These are phyloP conservation scores for Candida anutae DNA, from an alignment of 1,139 yeast species.

Conservation along the genomic window DNA sequence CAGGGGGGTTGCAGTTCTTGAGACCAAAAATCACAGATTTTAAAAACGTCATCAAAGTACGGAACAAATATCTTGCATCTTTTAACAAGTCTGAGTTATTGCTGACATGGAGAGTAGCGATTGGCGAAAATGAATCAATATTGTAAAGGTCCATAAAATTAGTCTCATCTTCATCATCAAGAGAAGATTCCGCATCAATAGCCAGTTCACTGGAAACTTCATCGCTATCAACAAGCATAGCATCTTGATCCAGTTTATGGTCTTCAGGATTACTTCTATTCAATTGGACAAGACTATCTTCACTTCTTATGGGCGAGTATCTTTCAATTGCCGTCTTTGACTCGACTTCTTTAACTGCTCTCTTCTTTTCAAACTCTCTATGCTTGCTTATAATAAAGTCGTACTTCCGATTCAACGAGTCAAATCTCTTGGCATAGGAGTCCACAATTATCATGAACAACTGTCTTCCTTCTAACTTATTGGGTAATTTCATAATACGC, in stretches of 20 bases:
- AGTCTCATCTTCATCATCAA: conserved; percentile 9
- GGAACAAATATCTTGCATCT: conserved; percentile 82
- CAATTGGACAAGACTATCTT: conserved; percentile 7
- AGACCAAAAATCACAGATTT: conserved; percentile 88
- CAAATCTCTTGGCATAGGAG: conserved; percentile 80
- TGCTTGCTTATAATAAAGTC: conserved; percentile 61
- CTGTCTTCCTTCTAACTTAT: conserved; percentile 80
- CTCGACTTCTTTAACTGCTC: conserved; percentile 34
- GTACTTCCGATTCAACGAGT: conserved; percentile 65
- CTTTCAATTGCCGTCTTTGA: conserved; percentile 34
- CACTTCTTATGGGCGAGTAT: conserved; percentile 26
- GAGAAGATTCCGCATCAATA: not conserved
- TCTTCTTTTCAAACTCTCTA: conserved; percentile 40
- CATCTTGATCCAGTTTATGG: conserved; percentile 10
- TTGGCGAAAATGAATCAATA: conserved; percentile 34
- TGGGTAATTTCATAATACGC: conserved; percentile 75
- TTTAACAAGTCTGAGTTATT: conserved; percentile 60
- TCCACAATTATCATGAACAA: conserved; percentile 75
- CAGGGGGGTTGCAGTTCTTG: conserved; percentile 85
- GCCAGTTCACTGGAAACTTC: not conserved
- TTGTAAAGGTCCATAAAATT: conserved; percentile 26
- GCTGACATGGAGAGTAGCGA: conserved; percentile 21
- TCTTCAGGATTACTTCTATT: not conserved
- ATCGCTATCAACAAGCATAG: conserved; percentile 4
- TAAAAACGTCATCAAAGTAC: conserved; percentile 82